Base-by-base conservation (phyloP, 352 stramenopile genomes). In the Phytophthora cajani region DNA sequence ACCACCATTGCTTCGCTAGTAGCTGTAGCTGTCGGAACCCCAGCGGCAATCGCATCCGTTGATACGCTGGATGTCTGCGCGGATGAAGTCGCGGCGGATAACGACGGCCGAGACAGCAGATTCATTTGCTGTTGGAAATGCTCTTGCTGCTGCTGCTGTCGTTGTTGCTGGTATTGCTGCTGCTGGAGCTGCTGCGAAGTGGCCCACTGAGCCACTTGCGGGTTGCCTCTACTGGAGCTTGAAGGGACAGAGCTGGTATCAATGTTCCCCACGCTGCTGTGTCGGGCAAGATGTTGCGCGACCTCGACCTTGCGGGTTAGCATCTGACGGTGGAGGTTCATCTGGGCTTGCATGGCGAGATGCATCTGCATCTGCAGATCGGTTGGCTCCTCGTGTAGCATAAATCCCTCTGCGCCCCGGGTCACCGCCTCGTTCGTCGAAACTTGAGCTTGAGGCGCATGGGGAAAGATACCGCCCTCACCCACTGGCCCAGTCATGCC, bases 321-420 rank as follows among this genome's bases (percentile, higher is more conserved):
- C 88, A 96, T 96, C 61, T 96, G 87, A 2, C 87, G 88, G 62
- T 96, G 88, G 42, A 96, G 67, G 51, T 92, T 93, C 89, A 96
- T 96, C 58, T 96, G 89, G 57, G 87, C 85, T 67, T 95, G 88
- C 87, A 96, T 95, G 19, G 87, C 86, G 69, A 94, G 65, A 62
- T 96, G 89, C 84, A 95, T 95, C 65, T 94, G 87, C 69, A 94
- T 65, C 46, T 93, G 88, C 32, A 94, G 62, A 58, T 94, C 84
- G 3, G 66, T 81, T 19, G 83, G 64, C 25, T 87, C 81, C 27
- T 90, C 81, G 5, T 91, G 72, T 30, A 94, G 70, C 67, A 85
- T 67, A 72, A 91, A 92, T 57, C 76, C 63, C 19, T 89, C 81
- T 16, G 64, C 46, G 52, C 25, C 64, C 42, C 61, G 69, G 27